phyloP scores from a whole-genome alignment of 169 alveolate genomes.

The Babesia caballi region DNA sequence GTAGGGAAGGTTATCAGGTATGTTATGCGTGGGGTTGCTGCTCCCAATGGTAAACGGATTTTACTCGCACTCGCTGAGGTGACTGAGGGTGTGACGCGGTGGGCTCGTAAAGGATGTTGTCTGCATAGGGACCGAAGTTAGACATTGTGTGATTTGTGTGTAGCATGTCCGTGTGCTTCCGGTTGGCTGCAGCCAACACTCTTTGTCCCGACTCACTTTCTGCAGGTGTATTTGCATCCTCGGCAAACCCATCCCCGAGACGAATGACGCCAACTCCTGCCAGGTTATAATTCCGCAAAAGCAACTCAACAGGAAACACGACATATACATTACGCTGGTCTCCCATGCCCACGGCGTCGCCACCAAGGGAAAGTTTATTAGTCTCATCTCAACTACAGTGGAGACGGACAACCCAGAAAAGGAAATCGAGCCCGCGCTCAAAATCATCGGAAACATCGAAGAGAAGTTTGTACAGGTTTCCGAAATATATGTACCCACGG shows the following conservation, averaged over 20 bases:
- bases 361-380: conserved; percentile 91
- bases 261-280: conserved; percentile 91
- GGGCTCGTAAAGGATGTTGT: too few species aligned
- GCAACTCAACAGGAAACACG: conserved; percentile 89
- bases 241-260: conserved; percentile 92
- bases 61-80: too few species aligned
- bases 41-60: neutral
- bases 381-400: conserved; percentile 93
- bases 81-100: too few species aligned
- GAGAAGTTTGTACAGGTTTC: conserved; percentile 88
- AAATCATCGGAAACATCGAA: conserved; percentile 89
- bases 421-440: conserved; percentile 92
- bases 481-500: conserved; percentile 87
- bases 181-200: neutral
- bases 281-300: conserved; percentile 94
- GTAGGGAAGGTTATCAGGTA: conserved; percentile 70
- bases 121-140: too few species aligned
- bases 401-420: conserved; percentile 91
- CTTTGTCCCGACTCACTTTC: conserved; percentile 17
- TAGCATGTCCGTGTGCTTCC: too few species aligned
- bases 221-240: conserved; percentile 92
- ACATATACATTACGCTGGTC: conserved; percentile 92
- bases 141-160: too few species aligned
- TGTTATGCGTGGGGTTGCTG: too few species aligned
- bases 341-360: conserved; percentile 91